phyloP scores from a whole-genome alignment of 495 filamentous ascomycete species.

The Aspergillus leporis region DNA sequence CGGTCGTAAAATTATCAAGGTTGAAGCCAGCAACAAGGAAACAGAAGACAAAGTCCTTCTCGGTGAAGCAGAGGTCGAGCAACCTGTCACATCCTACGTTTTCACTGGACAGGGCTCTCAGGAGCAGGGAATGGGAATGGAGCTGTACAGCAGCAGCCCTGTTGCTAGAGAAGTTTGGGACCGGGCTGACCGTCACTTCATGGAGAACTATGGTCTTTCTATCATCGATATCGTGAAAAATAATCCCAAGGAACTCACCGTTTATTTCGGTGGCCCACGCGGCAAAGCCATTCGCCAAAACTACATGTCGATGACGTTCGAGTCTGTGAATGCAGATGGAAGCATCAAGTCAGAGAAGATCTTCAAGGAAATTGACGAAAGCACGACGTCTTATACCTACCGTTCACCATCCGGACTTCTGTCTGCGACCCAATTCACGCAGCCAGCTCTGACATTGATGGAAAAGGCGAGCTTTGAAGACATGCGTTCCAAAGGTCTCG shows the following conservation, averaged over 20 bases:
- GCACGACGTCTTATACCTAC: constrained; percentile 93
- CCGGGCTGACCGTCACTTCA: constrained; percentile 93
- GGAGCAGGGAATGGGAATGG: constrained; percentile 99
- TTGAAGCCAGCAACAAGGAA: constrained; percentile 90
- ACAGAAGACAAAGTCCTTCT: constrained; percentile 93
- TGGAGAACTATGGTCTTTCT: constrained; percentile 97
- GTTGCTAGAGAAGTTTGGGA: constrained; percentile 99
- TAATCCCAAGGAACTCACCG: constrained; percentile 98
- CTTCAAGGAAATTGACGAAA: constrained; percentile 94
- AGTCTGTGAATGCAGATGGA: constrained; percentile 88
- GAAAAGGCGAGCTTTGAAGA: constrained; percentile 99
- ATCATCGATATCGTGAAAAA: constrained; percentile 99
- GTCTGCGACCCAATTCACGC: constrained; percentile 97
- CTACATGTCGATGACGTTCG: constrained; percentile 99
- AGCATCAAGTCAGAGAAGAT: constrained; percentile 97
- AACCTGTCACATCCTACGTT: constrained; percentile 95
- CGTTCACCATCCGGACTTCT: constrained; percentile 92
- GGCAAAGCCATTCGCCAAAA: constrained; percentile 97
- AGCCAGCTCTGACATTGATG: constrained; percentile 96
- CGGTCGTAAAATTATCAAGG: constrained; percentile 98
- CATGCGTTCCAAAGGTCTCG: constrained; percentile 94
- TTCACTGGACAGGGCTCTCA: constrained; percentile 98
- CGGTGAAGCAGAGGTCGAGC: constrained; percentile 96
- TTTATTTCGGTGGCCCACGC: constrained; percentile 95
- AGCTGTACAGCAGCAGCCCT: constrained; percentile 86